A percentile compares a stretch with the other conserved stretches of the same genome.
These are phyloP conservation scores for Phytopythium delawarense DNA, from an alignment of 352 stramenopile species.

Conservation along the genomic window DNA sequence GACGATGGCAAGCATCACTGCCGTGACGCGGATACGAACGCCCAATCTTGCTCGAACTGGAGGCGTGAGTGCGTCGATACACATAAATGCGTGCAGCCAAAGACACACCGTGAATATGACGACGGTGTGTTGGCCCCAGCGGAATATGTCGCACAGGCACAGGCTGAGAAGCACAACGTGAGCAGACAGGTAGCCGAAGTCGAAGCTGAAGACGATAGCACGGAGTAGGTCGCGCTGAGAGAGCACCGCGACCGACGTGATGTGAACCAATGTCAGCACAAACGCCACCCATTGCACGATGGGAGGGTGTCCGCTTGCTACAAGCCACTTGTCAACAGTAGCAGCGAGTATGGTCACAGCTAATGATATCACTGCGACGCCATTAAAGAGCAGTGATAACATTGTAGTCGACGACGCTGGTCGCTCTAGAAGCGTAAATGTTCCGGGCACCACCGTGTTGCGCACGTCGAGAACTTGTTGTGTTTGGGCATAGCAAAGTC, in stretches of 20 bases:
- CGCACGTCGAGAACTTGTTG: background rate
- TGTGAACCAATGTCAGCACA: background rate
- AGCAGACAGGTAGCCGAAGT: background rate
- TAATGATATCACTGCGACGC: background rate
- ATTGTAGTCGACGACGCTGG: background rate
- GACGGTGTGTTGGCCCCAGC: background rate
- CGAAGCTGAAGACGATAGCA: background rate
- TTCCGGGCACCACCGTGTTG: background rate
- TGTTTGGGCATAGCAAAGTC: background rate
- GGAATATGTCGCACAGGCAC: slow-evolving; percentile 1
- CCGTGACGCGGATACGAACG: background rate
- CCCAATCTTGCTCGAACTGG: background rate
- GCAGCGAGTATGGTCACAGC: background rate
- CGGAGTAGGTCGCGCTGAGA: background rate
- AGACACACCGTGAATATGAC: background rate
- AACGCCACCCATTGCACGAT: background rate
- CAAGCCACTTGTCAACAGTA: background rate
- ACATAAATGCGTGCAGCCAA: background rate
- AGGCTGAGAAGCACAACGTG: background rate
- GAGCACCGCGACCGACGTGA: background rate
- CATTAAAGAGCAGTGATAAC: background rate
- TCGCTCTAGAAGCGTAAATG: background rate
- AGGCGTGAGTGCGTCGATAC: background rate
- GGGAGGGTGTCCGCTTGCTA: background rate
- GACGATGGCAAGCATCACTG: background rate